Evolutionary conservation across 1,284 basidiomycete species (phyloP).

Genomic region (Macrocystidia cucumis): DNA sequence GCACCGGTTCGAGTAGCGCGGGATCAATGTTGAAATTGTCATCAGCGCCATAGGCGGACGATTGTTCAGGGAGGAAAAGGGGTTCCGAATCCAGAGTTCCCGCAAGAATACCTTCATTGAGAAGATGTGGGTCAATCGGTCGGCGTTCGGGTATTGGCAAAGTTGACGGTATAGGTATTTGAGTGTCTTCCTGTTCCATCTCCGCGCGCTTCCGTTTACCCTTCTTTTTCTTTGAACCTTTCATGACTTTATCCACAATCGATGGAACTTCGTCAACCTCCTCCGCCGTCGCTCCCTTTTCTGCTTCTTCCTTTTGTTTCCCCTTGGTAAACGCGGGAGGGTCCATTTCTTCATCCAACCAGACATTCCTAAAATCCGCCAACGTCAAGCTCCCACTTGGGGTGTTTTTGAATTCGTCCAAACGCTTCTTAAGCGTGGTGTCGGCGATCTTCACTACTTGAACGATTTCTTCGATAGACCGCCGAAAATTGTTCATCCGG

Average conservation of each 20-base stretch:
- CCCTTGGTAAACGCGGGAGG: constrained; percentile 84
- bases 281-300: constrained; percentile 34
- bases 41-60: constrained; percentile 28
- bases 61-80: constrained; percentile 33
- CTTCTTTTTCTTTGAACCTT: constrained; percentile 25
- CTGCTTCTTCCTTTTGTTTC: constrained; percentile 61
- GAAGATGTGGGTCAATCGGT: constrained; percentile 28
- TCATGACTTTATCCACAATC: constrained; percentile 27
- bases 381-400: constrained; percentile 83
- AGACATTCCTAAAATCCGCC: constrained; percentile 87
- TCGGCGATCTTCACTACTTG: constrained; percentile 99
- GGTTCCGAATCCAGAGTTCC: constrained; percentile 22
- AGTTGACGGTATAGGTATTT: constrained; percentile 13
- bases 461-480: constrained; percentile 92
- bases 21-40: constrained; percentile 51
- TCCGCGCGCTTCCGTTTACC: constrained; percentile 26
- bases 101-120: constrained; percentile 34
- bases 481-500: constrained; percentile 96
- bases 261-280: constrained; percentile 30
- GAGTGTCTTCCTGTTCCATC: constrained; percentile 29
- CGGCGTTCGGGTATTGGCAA: too few species aligned
- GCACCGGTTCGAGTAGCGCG: constrained; percentile 33
- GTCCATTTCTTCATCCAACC: constrained; percentile 88
- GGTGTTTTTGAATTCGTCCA: constrained; percentile 95
- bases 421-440: constrained; percentile 84